Conservation (phyloP, 2,329 filamentous ascomycete genomes). For the Stemphylium vesicarium region DNA sequence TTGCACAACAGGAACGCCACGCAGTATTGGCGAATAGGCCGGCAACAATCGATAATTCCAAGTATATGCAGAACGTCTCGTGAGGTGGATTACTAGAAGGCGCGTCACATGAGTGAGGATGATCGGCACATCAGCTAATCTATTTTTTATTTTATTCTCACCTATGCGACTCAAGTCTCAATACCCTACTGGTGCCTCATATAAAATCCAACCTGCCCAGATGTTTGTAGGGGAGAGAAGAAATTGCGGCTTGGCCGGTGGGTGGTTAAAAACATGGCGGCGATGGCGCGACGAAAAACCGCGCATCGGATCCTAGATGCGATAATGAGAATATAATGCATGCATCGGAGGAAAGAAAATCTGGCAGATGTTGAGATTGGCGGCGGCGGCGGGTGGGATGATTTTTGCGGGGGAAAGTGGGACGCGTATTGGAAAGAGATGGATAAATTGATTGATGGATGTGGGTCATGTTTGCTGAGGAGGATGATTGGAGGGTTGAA, state of each 20-base stretch:
- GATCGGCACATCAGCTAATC: conserved; percentile 9
- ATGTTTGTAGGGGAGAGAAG: background rate
- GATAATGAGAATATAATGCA: background rate
- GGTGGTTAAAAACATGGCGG: background rate
- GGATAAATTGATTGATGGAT: no score
- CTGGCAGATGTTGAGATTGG: background rate
- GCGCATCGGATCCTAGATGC: background rate
- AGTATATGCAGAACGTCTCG: background rate
- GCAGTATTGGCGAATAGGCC: background rate
- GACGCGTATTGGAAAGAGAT: background rate
- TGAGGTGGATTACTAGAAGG: background rate
- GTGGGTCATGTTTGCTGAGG: no score
- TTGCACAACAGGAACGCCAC: conserved; percentile 3
- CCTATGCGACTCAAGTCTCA: background rate
- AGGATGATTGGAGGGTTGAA: background rate
- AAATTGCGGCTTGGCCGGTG: conserved; percentile 1
- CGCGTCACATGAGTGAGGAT: conserved; percentile 3
- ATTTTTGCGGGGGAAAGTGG: no score
- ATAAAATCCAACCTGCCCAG: background rate
- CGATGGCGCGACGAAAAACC: no score
- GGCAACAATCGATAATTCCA: background rate
- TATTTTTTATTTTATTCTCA: background rate
- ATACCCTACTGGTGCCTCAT: background rate
- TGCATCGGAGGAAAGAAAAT: background rate
- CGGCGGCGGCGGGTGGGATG: no score